Base-by-base conservation (phyloP, 495 filamentous ascomycete genomes). In the Xylaria castorea region DNA sequence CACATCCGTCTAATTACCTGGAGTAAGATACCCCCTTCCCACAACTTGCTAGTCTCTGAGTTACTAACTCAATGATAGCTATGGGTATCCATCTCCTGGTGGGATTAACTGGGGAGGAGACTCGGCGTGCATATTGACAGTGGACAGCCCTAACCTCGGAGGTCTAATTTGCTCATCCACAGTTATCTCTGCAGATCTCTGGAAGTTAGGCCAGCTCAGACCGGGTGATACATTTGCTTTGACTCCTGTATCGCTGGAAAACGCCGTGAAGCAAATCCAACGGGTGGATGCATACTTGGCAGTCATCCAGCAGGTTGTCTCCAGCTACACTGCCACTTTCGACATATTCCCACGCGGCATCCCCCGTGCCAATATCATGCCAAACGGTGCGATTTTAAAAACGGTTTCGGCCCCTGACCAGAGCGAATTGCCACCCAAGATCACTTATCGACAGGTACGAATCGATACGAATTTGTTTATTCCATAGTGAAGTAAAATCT, bases 151-250 rank as follows among this genome's bases (percentile, higher is more conserved):
- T 4, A 87, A 90, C 65, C 84, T 91, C 48, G 89, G 89, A 20
- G 88, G 89, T 1, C 89, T 91, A 66, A 75, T 90, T 0, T 87
- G 82, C 32, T 85, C 80, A 11, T 85, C 84, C 4, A 90, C 88
- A 0, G 82, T 89, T 20, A 83, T 88, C 44, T 84, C 83, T 50
- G 88, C 83, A 9, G 87, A 89, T 38, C 77, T 86, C 34, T 91
- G 88, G 87, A 87, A 87, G 77, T 62, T 91, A 12, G 89, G 89
- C 0, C 89, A 90, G 77, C 78, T 91, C 16, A 88, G 86, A 68
- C 84, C 88, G 25, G 89, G 89, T n/a, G 85, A 89, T 73, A 86
- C 82, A 6, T 76, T 89, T 22, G 79, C 81, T 40, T 87, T 86
- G 70, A 76, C 76, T 30, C 76, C 80, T 22, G 83, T 86, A 5